Conservation (phyloP, 805 yeast species). For the Yarrowia sp. region DNA sequence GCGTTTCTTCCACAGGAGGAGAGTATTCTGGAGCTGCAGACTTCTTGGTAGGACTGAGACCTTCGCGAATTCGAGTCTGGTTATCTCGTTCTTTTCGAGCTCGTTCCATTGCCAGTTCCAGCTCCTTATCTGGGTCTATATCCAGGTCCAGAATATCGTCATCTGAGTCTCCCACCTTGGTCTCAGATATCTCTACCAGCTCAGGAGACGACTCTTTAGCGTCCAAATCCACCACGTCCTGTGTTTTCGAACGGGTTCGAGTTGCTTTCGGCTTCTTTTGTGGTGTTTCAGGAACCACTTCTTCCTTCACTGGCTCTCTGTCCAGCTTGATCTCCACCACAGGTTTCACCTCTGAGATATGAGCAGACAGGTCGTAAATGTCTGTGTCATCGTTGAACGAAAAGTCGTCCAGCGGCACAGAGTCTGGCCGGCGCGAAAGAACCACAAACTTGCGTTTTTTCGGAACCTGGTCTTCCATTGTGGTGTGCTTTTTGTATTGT, state of each 20-base stretch:
- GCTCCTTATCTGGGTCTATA: neutral
- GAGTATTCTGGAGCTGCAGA: neutral
- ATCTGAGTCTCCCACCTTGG: neutral
- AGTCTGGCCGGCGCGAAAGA: neutral
- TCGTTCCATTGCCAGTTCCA: neutral
- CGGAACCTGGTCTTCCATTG: neutral
- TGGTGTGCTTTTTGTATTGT: neutral
- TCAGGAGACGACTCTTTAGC: neutral
- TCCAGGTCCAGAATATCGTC: neutral
- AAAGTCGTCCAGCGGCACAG: neutral
- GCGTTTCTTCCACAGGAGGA: neutral
- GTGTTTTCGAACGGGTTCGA: neutral
- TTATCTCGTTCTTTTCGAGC: neutral
- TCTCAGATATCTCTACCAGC: neutral
- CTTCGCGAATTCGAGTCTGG: too few relatives aligned
- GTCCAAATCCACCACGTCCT: neutral
- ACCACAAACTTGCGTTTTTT: constrained; percentile 17
- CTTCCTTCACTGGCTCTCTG: neutral
- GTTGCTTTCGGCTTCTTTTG: neutral
- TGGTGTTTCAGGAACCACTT: neutral
- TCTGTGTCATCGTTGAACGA: neutral
- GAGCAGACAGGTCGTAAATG: neutral
- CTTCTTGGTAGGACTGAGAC: neutral
- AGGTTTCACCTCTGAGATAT: neutral
- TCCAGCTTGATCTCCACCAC: neutral